A percentile compares a stretch with the other conserved stretches of the same genome.
These are phyloP conservation scores for Biscogniauxia sp. DNA, from an alignment of 2,329 filamentous ascomycete species.

Conservation along the genomic window DNA sequence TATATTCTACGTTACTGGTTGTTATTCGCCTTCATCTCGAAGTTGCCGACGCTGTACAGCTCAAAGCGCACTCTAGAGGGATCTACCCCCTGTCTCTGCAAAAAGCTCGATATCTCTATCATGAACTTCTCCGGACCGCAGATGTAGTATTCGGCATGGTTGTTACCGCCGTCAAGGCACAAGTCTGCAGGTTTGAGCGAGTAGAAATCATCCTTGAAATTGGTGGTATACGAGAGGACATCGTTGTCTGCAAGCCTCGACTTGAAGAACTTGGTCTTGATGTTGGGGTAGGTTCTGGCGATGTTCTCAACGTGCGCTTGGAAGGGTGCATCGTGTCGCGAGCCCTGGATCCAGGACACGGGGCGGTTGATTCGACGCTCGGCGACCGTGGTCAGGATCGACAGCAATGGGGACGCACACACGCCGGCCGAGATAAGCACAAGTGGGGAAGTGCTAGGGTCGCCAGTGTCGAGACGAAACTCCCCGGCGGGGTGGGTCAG, in stretches of 20 bases:
- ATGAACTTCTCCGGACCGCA: slow-evolving; percentile 56
- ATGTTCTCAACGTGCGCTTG: slow-evolving; percentile 49
- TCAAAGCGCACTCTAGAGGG: slow-evolving; percentile 24
- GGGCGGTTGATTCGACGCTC: slow-evolving; percentile 45
- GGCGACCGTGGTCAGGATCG: slow-evolving; percentile 56
- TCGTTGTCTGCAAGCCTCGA: slow-evolving; percentile 47
- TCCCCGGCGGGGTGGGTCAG: slow-evolving; percentile 66
- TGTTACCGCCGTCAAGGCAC: slow-evolving; percentile 38
- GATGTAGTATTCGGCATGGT: slow-evolving; percentile 51
- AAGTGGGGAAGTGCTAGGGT: slow-evolving; percentile 44
- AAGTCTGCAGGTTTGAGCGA: slow-evolving; percentile 44
- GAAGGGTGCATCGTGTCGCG: slow-evolving; percentile 52
- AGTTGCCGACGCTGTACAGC: slow-evolving; percentile 28
- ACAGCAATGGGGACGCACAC: slow-evolving; percentile 57
- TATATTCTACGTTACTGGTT: neutral
- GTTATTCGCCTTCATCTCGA: slow-evolving; percentile 21
- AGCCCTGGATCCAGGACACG: slow-evolving; percentile 60
- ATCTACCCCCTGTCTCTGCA: slow-evolving; percentile 20
- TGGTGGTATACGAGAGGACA: slow-evolving; percentile 44
- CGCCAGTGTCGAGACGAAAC: slow-evolving; percentile 52
- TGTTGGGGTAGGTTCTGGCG: slow-evolving; percentile 32
- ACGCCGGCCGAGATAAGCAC: slow-evolving; percentile 63
- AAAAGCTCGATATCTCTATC: slow-evolving; percentile 40
- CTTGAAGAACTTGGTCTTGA: slow-evolving; percentile 49
- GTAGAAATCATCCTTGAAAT: slow-evolving; percentile 46